These are phyloP conservation scores for Clitoria ternatea DNA, from an alignment of 306 rosid genomes.

Conservation along the genomic window DNA sequence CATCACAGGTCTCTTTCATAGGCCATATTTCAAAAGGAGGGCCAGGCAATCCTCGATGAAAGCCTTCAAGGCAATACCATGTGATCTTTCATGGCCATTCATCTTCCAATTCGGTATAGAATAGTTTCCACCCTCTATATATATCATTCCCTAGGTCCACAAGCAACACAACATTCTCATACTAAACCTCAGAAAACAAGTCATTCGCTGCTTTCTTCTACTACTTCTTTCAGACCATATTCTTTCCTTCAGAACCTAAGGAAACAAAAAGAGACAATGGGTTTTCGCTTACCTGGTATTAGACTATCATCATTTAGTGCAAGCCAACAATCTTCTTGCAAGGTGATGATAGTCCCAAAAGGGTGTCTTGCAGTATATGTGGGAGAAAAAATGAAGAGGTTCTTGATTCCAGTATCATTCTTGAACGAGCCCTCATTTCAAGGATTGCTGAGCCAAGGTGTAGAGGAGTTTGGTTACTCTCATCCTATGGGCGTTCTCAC, in stretches of 20 bases:
- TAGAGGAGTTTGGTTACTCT: constrained; percentile 40
- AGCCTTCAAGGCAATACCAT: neutral
- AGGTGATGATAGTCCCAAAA: constrained; percentile 30
- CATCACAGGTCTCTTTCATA: neutral
- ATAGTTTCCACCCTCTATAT: constrained; percentile 1
- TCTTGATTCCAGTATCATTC: constrained; percentile 35
- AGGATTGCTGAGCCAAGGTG: constrained; percentile 33
- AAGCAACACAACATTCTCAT: constrained; percentile 14
- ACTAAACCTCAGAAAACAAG: neutral
- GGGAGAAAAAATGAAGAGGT: constrained; percentile 43
- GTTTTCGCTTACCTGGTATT: constrained; percentile 26
- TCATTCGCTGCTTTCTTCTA: neutral
- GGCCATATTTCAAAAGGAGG: neutral
- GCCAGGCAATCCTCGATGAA: neutral
- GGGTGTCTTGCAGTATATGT: constrained; percentile 47
- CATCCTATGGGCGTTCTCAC: constrained; percentile 58
- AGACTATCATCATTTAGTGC: constrained; percentile 14
- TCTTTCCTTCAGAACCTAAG: neutral
- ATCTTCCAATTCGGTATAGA: neutral
- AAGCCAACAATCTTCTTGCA: neutral
- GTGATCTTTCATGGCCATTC: constrained; percentile 18
- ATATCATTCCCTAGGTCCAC: neutral
- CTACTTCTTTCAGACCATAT: neutral
- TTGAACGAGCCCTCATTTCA: constrained; percentile 41
- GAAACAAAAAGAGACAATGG: constrained; percentile 24